Evolutionary conservation across 106 monocot species (phyloP).

Genomic region (Phalaenopsis aphrodite): DNA sequence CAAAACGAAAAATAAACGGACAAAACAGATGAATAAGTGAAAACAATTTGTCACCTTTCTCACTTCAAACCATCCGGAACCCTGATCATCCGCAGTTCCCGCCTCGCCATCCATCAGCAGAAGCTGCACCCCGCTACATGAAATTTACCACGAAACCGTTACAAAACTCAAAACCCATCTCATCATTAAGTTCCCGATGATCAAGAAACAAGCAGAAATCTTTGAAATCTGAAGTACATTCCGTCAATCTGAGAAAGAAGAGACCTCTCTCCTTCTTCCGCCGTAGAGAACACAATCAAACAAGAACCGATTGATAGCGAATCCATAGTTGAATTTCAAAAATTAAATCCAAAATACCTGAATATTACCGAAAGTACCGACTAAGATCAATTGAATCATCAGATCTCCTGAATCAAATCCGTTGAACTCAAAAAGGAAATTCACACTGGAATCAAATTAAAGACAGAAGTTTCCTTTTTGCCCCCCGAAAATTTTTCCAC

Average conservation of each 20-base stretch:
- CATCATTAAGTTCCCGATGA: neutral
- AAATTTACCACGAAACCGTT: conserved; percentile 2
- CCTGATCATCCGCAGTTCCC: conserved; percentile 46
- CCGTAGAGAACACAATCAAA: neutral
- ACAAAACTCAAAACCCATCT: neutral
- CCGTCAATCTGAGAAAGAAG: neutral
- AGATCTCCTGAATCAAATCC: neutral
- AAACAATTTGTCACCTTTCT: conserved; percentile 47
- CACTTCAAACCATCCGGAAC: conserved; percentile 81
- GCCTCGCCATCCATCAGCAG: conserved; percentile 42
- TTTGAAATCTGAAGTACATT: neutral
- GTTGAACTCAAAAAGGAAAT: neutral
- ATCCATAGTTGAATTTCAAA: neutral
- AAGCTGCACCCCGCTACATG: neutral
- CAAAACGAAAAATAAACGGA: conserved; percentile 2
- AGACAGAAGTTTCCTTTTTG: no score
- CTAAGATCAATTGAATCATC: neutral
- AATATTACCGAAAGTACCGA: neutral
- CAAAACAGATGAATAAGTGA: neutral
- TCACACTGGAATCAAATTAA: neutral
- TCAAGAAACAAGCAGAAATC: neutral
- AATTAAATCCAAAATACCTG: neutral
- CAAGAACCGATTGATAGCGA: neutral
- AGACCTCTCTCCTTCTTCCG: neutral
- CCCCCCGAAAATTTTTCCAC: neutral